Evolutionary conservation across 495 filamentous ascomycete species (phyloP).

Genomic region (Lophiotrema nucula): DNA sequence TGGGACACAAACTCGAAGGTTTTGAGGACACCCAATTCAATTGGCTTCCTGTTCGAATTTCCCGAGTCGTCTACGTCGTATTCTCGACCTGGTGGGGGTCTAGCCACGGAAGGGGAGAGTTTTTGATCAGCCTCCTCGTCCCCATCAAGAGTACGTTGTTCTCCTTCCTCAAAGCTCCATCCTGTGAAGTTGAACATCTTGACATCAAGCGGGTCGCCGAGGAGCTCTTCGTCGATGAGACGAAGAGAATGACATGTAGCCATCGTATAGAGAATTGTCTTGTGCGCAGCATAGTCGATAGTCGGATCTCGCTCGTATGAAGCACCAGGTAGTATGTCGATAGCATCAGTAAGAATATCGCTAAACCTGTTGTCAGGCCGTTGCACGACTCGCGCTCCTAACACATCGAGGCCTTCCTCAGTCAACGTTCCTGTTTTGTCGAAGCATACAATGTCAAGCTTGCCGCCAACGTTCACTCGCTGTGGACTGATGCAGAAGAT

Average conservation of each 20-base stretch:
- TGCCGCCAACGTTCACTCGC: slow-evolving; percentile 91
- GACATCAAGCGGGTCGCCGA: slow-evolving; percentile 92
- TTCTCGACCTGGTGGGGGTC: slow-evolving; percentile 66
- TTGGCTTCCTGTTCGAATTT: slow-evolving; percentile 42
- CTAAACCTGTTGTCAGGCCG: slow-evolving; percentile 60
- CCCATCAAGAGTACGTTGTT: slow-evolving; percentile 53
- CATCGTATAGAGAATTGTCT: slow-evolving; percentile 85
- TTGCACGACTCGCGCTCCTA: slow-evolving; percentile 77
- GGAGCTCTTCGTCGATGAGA: slow-evolving; percentile 77
- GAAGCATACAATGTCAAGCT: slow-evolving; percentile 94
- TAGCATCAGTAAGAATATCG: slow-evolving; percentile 56
- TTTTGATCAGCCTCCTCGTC: slow-evolving; percentile 66
- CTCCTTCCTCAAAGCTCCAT: slow-evolving; percentile 90
- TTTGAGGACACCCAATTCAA: slow-evolving; percentile 84
- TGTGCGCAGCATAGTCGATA: slow-evolving; percentile 61
- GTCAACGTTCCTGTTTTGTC: slow-evolving; percentile 98
- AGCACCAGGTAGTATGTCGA: slow-evolving; percentile 55
- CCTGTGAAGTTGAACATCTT: slow-evolving; percentile 99
- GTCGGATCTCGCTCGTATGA: slow-evolving; percentile 55
- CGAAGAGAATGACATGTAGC: slow-evolving; percentile 94
- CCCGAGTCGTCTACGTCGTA: slow-evolving; percentile 51
- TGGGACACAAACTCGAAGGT: slow-evolving; percentile 96
- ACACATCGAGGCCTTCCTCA: slow-evolving; percentile 93
- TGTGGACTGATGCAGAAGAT: slow-evolving; percentile 99
- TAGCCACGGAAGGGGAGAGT: slow-evolving; percentile 76